These are phyloP conservation scores for Metarhizium guizhouense DNA, from an alignment of 2,329 filamentous ascomycete genomes.

Conservation along the genomic window DNA sequence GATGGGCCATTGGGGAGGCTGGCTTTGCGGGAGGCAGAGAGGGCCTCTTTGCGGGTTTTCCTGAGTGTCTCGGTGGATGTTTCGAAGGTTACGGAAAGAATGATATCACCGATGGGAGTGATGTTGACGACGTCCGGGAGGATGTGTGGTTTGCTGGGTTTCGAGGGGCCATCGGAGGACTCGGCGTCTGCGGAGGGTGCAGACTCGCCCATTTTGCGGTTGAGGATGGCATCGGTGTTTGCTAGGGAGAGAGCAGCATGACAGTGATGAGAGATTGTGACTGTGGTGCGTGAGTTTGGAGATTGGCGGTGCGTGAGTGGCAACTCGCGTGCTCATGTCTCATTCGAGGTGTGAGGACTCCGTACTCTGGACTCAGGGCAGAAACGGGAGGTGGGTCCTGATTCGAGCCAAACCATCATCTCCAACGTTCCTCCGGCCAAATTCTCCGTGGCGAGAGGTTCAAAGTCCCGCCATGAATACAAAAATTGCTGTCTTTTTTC, in stretches of 20 bases:
- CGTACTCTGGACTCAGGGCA: neutral
- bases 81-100: constrained; percentile 59
- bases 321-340: neutral
- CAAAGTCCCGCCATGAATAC: too few relatives aligned
- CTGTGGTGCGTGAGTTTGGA: neutral
- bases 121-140: constrained; percentile 35
- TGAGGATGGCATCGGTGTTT: constrained; percentile 5
- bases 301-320: neutral
- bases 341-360: neutral
- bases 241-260: neutral
- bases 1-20: constrained; percentile 5
- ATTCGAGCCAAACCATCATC: neutral
- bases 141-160: neutral
- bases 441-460: too few relatives aligned
- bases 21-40: constrained; percentile 21
- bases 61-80: constrained; percentile 44
- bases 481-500: neutral
- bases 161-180: neutral
- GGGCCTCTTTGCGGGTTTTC: constrained; percentile 30
- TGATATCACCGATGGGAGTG: constrained; percentile 49
- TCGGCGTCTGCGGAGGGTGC: constrained; percentile 9
- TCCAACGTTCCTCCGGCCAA: too few relatives aligned
- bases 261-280: too few relatives aligned
- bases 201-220: constrained; percentile 8
- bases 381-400: neutral